Evolutionary conservation across 2,329 filamentous ascomycete genomes (phyloP), one percentile per base, ranked within the genome.

Genomic region (Aspergillus ibericus): DNA sequence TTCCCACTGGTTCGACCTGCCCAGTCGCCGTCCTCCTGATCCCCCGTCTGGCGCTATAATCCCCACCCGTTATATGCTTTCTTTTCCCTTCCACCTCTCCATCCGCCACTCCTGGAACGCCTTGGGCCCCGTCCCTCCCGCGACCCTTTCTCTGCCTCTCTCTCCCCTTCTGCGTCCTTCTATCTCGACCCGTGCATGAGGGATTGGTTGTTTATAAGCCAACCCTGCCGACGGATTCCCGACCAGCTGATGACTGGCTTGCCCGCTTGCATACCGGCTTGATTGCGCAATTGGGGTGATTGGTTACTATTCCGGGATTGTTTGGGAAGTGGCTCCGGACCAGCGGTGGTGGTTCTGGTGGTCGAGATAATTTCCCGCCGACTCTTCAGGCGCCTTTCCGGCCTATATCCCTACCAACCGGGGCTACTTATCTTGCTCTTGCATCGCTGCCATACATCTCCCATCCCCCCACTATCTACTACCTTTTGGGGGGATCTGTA

Each of bases 71-170:
- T 51, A 51, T 51, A 51, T 36, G 34, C 4, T 35, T 40, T 38
- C 49, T 51, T 51, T 38, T 36, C 25, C 32, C 36, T 51, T 51
- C 49, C 25, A 51, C 20, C n/a, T n/a, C 18, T n/a, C 49, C 16
- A 36, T 16, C 36, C 51, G 51, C 51, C 36, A 35, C 42, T 36
- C 22, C 51, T 53, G 51, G 51, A 53, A 27, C 51, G 22, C 44
- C 40, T 42, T 53, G 25, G 51, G 36, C 51, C 36, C 50, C 36
- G 16, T 18, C n/a, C 25, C 32, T 50, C 20, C n/a, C 25, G 20
- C 27, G n/a, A 34, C 13, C n/a, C 59, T 59, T 67, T 67, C 65
- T 64, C 68, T 67, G 62, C 68, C 35, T 51, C 50, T 69, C 63
- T 49, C 32, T 35, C 22, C 52, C 50, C 50, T 58, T 54, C 56